Conservation (phyloP, 257 asterid genomes). For the Mentha longifolia region DNA sequence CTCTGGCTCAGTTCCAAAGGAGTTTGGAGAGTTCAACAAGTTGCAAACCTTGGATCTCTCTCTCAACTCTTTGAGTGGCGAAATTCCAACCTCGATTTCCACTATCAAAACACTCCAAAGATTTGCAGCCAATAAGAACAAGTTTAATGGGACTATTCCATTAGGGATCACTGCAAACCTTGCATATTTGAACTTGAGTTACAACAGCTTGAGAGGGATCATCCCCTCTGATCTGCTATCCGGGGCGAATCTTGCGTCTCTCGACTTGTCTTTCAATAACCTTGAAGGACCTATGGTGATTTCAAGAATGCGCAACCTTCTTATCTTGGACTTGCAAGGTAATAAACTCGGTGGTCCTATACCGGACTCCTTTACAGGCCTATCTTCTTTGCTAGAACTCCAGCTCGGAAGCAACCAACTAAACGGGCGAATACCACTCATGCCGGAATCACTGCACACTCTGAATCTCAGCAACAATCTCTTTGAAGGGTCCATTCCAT, state of each 20-base stretch:
- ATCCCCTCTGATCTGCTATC: slow-evolving; percentile 58
- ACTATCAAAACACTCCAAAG: slow-evolving; percentile 45
- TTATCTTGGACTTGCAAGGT: not conserved
- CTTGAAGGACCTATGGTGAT: slow-evolving; percentile 53
- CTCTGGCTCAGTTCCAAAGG: slow-evolving; percentile 55
- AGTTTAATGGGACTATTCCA: slow-evolving; percentile 59
- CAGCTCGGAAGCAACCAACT: slow-evolving; percentile 79
- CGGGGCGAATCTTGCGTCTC: slow-evolving; percentile 43
- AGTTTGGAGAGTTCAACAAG: slow-evolving; percentile 43
- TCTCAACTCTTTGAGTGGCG: slow-evolving; percentile 44
- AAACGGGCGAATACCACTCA: slow-evolving; percentile 49
- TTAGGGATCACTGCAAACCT: slow-evolving; percentile 50
- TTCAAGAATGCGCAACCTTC: slow-evolving; percentile 32
- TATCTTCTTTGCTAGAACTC: slow-evolving; percentile 53
- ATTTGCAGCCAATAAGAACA: slow-evolving; percentile 70
- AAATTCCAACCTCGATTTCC: slow-evolving; percentile 53
- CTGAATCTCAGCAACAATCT: slow-evolving; percentile 72
- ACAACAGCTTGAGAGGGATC: slow-evolving; percentile 52
- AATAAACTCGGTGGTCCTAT: not conserved
- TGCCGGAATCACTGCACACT: slow-evolving; percentile 60
- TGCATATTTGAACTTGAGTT: slow-evolving; percentile 66
- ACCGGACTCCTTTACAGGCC: slow-evolving; percentile 51
- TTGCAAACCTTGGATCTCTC: slow-evolving; percentile 52
- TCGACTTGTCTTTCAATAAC: slow-evolving; percentile 27
- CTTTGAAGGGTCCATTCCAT: slow-evolving; percentile 56